These are phyloP conservation scores for Talaromyces liani DNA, from an alignment of 495 filamentous ascomycete species.

Conservation along the genomic window DNA sequence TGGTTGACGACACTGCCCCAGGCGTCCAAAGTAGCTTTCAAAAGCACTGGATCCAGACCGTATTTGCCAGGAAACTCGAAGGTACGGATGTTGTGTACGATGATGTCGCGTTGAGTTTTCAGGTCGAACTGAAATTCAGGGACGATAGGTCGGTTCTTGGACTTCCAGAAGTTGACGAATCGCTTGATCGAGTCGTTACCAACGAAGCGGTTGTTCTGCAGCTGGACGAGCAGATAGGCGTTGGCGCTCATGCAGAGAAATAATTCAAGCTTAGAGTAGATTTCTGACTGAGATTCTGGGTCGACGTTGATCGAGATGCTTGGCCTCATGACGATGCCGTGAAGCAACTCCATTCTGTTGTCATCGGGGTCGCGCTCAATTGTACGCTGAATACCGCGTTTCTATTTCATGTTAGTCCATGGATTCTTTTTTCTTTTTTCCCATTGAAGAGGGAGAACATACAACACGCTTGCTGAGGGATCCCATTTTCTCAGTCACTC, in stretches of 20 bases:
- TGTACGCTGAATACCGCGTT: not conserved
- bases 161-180: slow-evolving; percentile 34
- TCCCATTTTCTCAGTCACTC: not conserved
- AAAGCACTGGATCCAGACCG: slow-evolving; percentile 28
- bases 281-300: slow-evolving; percentile 36
- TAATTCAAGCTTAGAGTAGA: slow-evolving; percentile 49
- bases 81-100: slow-evolving; percentile 39
- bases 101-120: slow-evolving; percentile 44
- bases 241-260: slow-evolving; percentile 48
- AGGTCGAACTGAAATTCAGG: slow-evolving; percentile 52
- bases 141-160: slow-evolving; percentile 46
- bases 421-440: not conserved
- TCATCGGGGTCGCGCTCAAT: slow-evolving; percentile 1
- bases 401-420: not conserved
- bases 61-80: slow-evolving; percentile 41
- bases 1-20: slow-evolving; percentile 45
- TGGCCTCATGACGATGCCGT: slow-evolving; percentile 13
- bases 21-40: slow-evolving; percentile 40
- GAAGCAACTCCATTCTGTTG: slow-evolving; percentile 5
- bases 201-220: slow-evolving; percentile 39
- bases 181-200: slow-evolving; percentile 40
- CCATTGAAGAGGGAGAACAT: not conserved
- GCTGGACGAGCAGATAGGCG: slow-evolving; percentile 36
- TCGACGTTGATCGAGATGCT: slow-evolving; percentile 37
- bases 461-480: slow-evolving; percentile 3